Base-by-base conservation (phyloP, 1,284 basidiomycete species). In the Nidula niveotomentosa region DNA sequence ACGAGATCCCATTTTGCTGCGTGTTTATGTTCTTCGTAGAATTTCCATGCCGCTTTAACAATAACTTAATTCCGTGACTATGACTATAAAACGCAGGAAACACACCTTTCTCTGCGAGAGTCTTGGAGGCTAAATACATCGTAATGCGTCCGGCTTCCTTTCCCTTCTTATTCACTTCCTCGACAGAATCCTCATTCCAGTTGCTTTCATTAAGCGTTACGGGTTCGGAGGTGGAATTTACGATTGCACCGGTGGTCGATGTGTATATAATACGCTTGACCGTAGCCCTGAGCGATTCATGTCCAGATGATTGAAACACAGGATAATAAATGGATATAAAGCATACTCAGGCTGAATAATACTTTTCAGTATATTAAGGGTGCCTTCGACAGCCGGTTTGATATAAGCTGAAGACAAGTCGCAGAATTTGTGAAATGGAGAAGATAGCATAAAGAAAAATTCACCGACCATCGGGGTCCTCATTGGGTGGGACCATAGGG, bases 211-310 rank as follows among this genome's bases (percentile, higher is more conserved):
- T 68, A 58, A 75, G 76, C 0, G 63, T 56, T 8, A 65, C 64
- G 0, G 73, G 65, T 12, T 66, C 61, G 6, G 65, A 18, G 0
- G 60, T 54, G 2, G 69, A 57, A 44, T 75, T 68, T 37, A 84
- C 67, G 23, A 89, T 72, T 2, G 85, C 72, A 0, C 81, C 85
- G 53, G 75, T 72, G 3, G 87, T 88, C 1, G 81, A 82, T 0
- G 86, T 89, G 48, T 91, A 67, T 9, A 91, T 81, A 48, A 92
- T 73, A 3, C 88, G 78, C 64, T 84, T 80, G 55, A 88, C 73
- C 5, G 56, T 46, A 8, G 62, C 48, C 6, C 67, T 70, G 33
- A 23, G 30, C 12, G 8, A 15, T 15, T n/a, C 10, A 12, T n/a
- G 12, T 10, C 12, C 37, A 1, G 36, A 18, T 34, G 23, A 13